Base-by-base conservation (phyloP, 176 grass and related monocot genomes). In the Eleusine coracana region DNA sequence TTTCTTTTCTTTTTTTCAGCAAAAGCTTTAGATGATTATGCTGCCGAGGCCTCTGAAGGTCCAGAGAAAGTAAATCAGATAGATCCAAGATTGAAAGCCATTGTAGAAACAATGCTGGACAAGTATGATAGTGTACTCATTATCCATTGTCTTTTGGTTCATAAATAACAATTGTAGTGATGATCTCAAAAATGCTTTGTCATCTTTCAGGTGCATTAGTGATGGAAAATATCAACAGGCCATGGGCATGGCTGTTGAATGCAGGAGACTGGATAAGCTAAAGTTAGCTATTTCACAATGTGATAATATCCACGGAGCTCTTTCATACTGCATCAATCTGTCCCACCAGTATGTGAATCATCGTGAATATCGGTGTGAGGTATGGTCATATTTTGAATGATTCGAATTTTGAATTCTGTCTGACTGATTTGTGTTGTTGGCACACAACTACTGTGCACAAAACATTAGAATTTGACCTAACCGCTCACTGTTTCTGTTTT, bases 21-120 rank as follows among this genome's bases (percentile, higher is more conserved):
- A 14, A 97, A 93, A 74, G 94, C 94, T 34, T 82, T 97, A 73
- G 94, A 97, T 77, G 94, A 97, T 78, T 93, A 97, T 89, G 91
- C 89, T 37, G 71, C 73, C 59, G 91, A 49, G 45, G 49, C 84
- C n/a, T 21, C 80, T 67, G 88, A 88, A 88, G 29, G 56, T 10
- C 61, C 67, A 77, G 84, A 82, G 42, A 86, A 93, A 83, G 88
- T 87, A 40, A 68, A 83, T 74, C 87, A 70, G 7, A 82, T 97
- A 63, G 89, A 97, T 76, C 89, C 84, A 61, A 86, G 91, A 85
- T 80, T 97, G 78, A 89, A 93, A 61, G 82, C 89, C 23, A 97
- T 97, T 70, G 94, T 97, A 11, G 94, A 93, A 80, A 89, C 55
- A 75, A 91, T 97, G 91, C 82, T 97, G 63, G 78, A 93, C 31